Percentiles rank a stretch among this genome's conserved stretches.
These are phyloP conservation scores for Zasmidium cellare DNA, from an alignment of 2,329 filamentous ascomycete species.

Conservation along the genomic window DNA sequence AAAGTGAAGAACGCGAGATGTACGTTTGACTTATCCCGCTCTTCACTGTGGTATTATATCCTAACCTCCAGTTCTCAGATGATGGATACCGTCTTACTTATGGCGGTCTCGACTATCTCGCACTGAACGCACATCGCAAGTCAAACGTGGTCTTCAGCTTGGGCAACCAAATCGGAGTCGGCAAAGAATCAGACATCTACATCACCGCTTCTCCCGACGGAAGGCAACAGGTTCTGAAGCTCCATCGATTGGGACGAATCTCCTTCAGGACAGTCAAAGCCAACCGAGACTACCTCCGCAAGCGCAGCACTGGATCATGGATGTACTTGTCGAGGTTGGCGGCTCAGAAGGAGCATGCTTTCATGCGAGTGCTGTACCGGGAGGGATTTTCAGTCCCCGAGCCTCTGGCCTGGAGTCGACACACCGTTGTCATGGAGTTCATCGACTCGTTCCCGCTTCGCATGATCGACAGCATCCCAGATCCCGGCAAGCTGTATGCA, in stretches of 20 bases:
- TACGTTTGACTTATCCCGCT: conserved; percentile 29
- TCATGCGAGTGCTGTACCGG: conserved; percentile 82
- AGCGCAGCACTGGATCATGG: conserved; percentile 80
- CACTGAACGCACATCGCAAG: conserved; percentile 83
- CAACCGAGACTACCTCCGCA: conserved; percentile 91
- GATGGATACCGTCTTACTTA: conserved; percentile 97
- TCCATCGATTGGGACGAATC: conserved; percentile 91
- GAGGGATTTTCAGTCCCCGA: conserved; percentile 89
- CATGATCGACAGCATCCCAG: conserved; percentile 79
- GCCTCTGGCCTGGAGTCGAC: conserved; percentile 83
- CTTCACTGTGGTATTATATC: background rate
- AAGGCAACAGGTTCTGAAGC: conserved; percentile 82
- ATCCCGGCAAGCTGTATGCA: conserved; percentile 84
- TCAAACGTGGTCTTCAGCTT: conserved; percentile 83
- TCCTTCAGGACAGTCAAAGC: conserved; percentile 96
- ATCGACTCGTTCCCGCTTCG: conserved; percentile 90
- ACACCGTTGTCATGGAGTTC: conserved; percentile 94
- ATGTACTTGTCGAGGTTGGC: conserved; percentile 96
- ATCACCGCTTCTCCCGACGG: conserved; percentile 82
- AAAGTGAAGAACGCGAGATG: conserved; percentile 92
- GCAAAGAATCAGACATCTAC: conserved; percentile 97
- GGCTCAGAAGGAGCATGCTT: conserved; percentile 90
- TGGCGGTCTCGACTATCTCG: conserved; percentile 95
- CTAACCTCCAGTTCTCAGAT: conserved; percentile 46
- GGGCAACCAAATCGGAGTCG: conserved; percentile 90